A percentile compares a stretch with the other conserved stretches of the same genome.
Evolutionary conservation across 495 filamentous ascomycete species (phyloP).

Genomic region (Lasiosphaeriaceae sp.): DNA sequence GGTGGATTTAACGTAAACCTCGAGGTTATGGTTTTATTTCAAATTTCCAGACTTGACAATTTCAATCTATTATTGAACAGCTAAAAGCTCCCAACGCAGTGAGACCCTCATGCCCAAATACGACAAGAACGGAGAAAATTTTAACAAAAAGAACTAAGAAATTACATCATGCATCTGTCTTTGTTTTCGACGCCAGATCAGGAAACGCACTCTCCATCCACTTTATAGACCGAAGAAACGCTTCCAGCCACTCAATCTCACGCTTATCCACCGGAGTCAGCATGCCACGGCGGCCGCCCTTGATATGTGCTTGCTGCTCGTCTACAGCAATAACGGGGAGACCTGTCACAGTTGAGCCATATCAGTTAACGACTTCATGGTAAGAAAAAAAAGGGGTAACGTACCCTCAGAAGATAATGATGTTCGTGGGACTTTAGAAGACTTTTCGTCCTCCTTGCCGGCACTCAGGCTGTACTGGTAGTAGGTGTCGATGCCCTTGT

Average conservation of each 20-base stretch:
- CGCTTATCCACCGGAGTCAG: slow-evolving; percentile 2
- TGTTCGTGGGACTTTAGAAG: too few species aligned
- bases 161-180: too few species aligned
- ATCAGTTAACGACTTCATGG: not conserved
- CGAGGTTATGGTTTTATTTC: too few species aligned
- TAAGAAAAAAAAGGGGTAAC: not conserved
- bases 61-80: too few species aligned
- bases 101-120: too few species aligned
- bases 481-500: not conserved
- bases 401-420: too few species aligned
- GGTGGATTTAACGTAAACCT: too few species aligned
- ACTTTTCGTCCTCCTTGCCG: not conserved
- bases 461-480: not conserved
- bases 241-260: slow-evolving; percentile 14
- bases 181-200: not conserved
- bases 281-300: not conserved
- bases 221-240: slow-evolving; percentile 8
- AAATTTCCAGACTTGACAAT: too few species aligned
- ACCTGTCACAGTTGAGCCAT: not conserved
- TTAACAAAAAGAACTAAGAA: too few species aligned
- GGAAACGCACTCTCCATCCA: slow-evolving; percentile 16
- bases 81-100: too few species aligned
- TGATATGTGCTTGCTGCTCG: not conserved
- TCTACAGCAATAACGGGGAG: not conserved
- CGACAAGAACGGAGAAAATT: too few species aligned